These are phyloP conservation scores for Erysiphe neolycopersici DNA, from an alignment of 2,329 filamentous ascomycete species.

Conservation along the genomic window DNA sequence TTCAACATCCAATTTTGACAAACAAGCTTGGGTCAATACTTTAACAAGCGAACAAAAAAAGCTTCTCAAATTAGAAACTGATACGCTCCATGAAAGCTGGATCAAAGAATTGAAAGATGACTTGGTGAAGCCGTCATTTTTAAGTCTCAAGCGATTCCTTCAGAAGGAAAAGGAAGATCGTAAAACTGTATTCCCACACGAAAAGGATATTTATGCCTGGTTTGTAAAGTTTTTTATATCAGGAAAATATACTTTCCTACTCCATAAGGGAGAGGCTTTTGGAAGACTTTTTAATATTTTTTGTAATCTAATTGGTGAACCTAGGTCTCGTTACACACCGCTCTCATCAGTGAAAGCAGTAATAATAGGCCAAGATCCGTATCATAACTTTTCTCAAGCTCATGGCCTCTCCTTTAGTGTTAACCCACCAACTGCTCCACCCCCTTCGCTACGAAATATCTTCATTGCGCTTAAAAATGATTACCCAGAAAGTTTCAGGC, in stretches of 20 bases:
- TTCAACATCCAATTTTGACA: slow-evolving; percentile 45
- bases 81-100: slow-evolving; percentile 82
- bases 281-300: slow-evolving; percentile 1
- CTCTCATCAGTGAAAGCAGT: slow-evolving; percentile 74
- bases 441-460: slow-evolving; percentile 81
- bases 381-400: slow-evolving; percentile 86
- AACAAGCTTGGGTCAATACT: slow-evolving; percentile 62
- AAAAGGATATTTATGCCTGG: slow-evolving; percentile 86
- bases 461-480: slow-evolving; percentile 71
- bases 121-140: slow-evolving; percentile 49
- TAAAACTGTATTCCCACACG: slow-evolving; percentile 65
- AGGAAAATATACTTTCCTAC: background rate
- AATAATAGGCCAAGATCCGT: slow-evolving; percentile 87
- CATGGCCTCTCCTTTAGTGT: slow-evolving; percentile 94
- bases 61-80: slow-evolving; percentile 67
- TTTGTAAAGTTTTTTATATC: slow-evolving; percentile 17
- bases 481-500: slow-evolving; percentile 45
- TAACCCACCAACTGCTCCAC: slow-evolving; percentile 62
- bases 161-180: slow-evolving; percentile 46
- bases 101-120: slow-evolving; percentile 72
- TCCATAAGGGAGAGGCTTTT: background rate
- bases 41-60: slow-evolving; percentile 60
- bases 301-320: slow-evolving; percentile 4
- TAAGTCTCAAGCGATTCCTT: slow-evolving; percentile 70
- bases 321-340: slow-evolving; percentile 79